Conservation (phyloP, 1,284 basidiomycete genomes). For the Malassezia restricta region DNA sequence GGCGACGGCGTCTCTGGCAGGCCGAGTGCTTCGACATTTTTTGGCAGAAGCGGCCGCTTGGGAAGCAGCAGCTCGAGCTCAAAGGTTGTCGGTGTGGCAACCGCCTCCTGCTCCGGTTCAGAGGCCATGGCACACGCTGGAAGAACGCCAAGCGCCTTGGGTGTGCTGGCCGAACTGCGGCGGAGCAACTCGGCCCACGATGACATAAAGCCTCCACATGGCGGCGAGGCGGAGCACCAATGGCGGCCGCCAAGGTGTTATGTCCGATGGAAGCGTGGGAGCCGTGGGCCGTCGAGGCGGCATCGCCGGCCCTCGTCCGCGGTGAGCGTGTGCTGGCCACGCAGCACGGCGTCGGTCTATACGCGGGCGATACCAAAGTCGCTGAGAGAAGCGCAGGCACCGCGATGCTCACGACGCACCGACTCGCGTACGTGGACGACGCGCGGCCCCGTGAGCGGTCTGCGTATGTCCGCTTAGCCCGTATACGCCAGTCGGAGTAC, state of each 20-base stretch:
- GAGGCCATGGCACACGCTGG: background rate
- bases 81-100: slow-evolving; percentile 19
- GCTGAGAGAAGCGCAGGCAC: slow-evolving; percentile 60
- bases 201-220: background rate
- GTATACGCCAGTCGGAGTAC: slow-evolving; percentile 67
- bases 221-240: too few relatives aligned
- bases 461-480: slow-evolving; percentile 52
- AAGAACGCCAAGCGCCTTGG: background rate
- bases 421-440: slow-evolving; percentile 70
- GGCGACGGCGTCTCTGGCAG: slow-evolving; percentile 39
- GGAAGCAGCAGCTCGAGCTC: slow-evolving; percentile 41
- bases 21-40: slow-evolving; percentile 23
- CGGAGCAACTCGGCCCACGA: background rate
- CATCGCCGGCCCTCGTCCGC: slow-evolving; percentile 7
- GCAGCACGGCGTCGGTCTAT: slow-evolving; percentile 36
- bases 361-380: slow-evolving; percentile 61
- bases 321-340: slow-evolving; percentile 35
- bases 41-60: slow-evolving; percentile 35
- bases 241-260: background rate
- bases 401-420: slow-evolving; percentile 67
- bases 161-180: background rate
- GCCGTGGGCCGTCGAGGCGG: slow-evolving; percentile 6
- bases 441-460: slow-evolving; percentile 48
- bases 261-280: slow-evolving; percentile 4
- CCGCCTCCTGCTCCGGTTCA: background rate